phyloP scores from a whole-genome alignment of 257 asterid genomes.

The Fraxinus anomala region DNA sequence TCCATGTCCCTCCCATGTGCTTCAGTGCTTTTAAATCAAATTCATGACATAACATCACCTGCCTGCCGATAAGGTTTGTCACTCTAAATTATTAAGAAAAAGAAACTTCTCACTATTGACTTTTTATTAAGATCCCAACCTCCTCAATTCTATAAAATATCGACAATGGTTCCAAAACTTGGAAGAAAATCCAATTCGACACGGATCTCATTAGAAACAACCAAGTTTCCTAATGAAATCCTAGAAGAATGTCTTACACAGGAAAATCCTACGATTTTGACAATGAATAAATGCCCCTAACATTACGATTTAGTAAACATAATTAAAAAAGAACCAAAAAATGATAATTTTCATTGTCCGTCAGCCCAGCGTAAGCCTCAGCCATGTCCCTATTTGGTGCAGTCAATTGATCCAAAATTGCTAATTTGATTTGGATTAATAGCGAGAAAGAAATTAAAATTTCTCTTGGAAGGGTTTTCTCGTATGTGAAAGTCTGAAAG shows the following conservation, averaged over 20 bases:
- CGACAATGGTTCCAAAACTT: not conserved
- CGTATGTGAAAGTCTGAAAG: not conserved
- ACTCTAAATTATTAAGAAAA: not conserved
- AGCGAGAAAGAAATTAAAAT: no score
- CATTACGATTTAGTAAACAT: no score
- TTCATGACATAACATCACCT: constrained; percentile 42
- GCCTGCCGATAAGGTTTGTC: constrained; percentile 22
- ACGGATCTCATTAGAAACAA: not conserved
- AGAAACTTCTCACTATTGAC: not conserved
- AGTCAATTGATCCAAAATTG: not conserved
- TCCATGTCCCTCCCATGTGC: constrained; percentile 44
- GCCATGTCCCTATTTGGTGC: not conserved
- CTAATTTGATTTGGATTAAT: not conserved
- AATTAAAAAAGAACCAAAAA: not conserved
- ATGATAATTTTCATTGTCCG: not conserved
- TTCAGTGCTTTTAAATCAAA: constrained; percentile 29
- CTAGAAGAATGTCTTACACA: not conserved
- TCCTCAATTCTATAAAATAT: not conserved
- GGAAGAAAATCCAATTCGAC: not conserved
- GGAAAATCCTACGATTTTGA: not conserved
- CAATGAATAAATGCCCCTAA: no score
- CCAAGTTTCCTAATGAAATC: not conserved
- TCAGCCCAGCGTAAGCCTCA: not conserved
- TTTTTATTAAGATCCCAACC: not conserved
- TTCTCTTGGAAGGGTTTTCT: not conserved